phyloP scores from a whole-genome alignment of 225 moss, liverwort and hornwort species.

The Pseudoscleropodium purum region DNA sequence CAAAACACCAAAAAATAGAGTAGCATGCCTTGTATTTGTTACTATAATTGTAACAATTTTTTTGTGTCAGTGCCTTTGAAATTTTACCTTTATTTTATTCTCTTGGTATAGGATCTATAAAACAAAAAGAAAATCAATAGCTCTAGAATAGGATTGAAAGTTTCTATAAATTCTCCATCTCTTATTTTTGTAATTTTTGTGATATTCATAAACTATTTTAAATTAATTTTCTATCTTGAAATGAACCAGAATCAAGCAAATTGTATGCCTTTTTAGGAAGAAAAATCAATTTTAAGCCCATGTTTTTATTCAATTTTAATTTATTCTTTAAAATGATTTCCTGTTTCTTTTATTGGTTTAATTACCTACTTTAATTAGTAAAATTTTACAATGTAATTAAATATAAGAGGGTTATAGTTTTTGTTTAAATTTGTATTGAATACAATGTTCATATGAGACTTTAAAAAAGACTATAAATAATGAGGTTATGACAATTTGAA shows the following conservation, averaged over 20 bases:
- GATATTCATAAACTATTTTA: not conserved
- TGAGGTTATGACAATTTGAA: accelerated
- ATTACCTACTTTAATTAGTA: not conserved
- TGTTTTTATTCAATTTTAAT: too few species aligned
- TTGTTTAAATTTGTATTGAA: not conserved
- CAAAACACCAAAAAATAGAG: not conserved
- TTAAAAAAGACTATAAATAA: not conserved
- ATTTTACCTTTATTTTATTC: not conserved
- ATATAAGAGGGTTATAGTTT: not conserved
- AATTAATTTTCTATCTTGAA: not conserved
- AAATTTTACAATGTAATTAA: not conserved
- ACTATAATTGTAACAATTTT: not conserved
- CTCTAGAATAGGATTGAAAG: not conserved
- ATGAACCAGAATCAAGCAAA: not conserved
- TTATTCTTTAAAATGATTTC: too few species aligned
- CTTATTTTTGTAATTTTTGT: not conserved
- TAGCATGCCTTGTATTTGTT: not conserved
- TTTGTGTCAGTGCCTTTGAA: not conserved
- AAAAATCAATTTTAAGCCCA: not conserved
- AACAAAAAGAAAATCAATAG: not conserved
- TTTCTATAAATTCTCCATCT: not conserved
- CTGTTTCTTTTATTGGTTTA: too few species aligned
- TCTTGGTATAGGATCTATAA: not conserved
- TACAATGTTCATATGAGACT: accelerated
- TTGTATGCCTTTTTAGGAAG: too few species aligned